Base-by-base conservation (phyloP, 306 rosid genomes). In the Cyamopsis tetragonoloba region DNA sequence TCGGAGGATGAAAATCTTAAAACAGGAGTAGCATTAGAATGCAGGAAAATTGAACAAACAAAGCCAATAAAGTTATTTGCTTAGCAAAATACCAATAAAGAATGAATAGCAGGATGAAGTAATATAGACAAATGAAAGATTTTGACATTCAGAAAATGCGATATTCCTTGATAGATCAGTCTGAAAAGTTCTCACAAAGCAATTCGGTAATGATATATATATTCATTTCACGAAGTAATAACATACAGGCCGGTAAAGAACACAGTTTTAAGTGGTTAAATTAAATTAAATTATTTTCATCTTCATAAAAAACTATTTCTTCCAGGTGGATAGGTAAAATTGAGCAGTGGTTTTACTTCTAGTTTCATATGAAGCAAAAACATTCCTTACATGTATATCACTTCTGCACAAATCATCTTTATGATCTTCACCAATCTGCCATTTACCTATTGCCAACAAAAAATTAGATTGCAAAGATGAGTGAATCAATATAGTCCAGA, bases 301-400 rank as follows among this genome's bases (percentile, higher is more conserved):
- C 46, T 10, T 11, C 41, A 57, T 35, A 35, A 59, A 58, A 59
- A 18, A 10, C n/a, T n/a, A n/a, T n/a, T n/a, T n/a, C n/a, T 57
- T 32, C 17, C 18, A 19, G 31, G 39, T 15, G 24, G 19, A 35
- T 37, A 6, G 34, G 19, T 12, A 62, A 42, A 62, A 26, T 14
- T 17, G 48, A 31, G 27, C 7, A 47, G 32, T 19, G 39, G 1
- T 19, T 17, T 17, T 20, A 34, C 15, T 27, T 38, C 17, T 23
- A 60, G 20, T 62, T 38, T 63, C 35, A 18, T 10, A 22, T 4
- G 46, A 18, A 49, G 62, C 13, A 64, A 10, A 70, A 79, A 4
- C 20, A 23, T 20, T 38, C 35, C 83, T 82, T 67, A 82, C 83
- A 66, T 46, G 78, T 41, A 41, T 60, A 47, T 76, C 56, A 22